Evolutionary conservation across 1,139 yeast genomes (phyloP).

Genomic region (Petasospora fabianii): DNA sequence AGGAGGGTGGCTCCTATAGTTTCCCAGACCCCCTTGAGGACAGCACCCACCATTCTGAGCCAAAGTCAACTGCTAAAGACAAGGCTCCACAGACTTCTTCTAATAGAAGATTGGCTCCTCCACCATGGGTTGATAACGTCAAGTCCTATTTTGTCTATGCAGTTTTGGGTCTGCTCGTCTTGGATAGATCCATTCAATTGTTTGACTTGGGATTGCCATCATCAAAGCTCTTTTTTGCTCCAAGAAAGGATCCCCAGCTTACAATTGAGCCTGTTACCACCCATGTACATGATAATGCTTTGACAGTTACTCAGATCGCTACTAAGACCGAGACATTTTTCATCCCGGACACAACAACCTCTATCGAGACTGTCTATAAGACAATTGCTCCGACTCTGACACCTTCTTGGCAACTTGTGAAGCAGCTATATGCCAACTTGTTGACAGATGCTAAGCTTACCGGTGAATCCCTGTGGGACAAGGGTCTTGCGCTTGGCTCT

Average conservation of each 20-base stretch:
- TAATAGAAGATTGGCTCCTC: too few relatives aligned
- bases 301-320: constrained; percentile 14
- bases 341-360: constrained; percentile 7
- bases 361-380: constrained; percentile 10
- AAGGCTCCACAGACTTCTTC: not conserved
- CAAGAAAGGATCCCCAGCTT: not conserved
- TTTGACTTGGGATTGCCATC: constrained; percentile 15
- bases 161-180: constrained; percentile 17
- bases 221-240: constrained; percentile 3
- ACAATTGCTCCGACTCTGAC: constrained; percentile 4
- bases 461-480: constrained; percentile 4
- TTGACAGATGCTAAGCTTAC: constrained; percentile 3
- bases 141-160: constrained; percentile 12
- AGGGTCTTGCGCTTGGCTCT: constrained; percentile 1
- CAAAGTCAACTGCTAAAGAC: too few relatives aligned
- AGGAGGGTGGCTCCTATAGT: constrained; percentile 11
- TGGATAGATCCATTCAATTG: constrained; percentile 20
- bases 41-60: constrained; percentile 1
- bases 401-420: constrained; percentile 13
- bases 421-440: constrained; percentile 7
- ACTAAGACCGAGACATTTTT: constrained; percentile 18
- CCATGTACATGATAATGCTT: constrained; percentile 1
- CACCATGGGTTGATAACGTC: not conserved
- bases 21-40: constrained; percentile 20
- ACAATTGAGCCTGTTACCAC: not conserved